Conservation (phyloP, 148 eudicot species). For the Camellia japonica region DNA sequence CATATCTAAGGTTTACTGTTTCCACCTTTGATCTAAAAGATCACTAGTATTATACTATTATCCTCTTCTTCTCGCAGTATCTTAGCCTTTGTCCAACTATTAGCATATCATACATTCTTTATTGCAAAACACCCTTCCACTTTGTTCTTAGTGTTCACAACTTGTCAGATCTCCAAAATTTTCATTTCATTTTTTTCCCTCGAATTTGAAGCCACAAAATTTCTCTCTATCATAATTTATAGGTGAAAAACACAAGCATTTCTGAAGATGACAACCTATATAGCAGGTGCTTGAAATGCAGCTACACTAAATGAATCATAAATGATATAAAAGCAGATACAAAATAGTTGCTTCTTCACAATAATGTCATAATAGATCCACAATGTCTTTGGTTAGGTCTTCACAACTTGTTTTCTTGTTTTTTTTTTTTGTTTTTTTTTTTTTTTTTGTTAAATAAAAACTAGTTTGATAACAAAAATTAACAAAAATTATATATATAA, state of each 20-base stretch:
- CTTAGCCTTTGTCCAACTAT: neutral
- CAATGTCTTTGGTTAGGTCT: no score
- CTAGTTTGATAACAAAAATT: no score
- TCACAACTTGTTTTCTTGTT: no score
- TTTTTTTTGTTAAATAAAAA: no score
- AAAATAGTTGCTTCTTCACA: neutral
- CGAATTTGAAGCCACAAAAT: neutral
- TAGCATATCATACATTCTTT: neutral
- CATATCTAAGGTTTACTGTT: neutral
- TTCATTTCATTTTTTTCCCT: neutral
- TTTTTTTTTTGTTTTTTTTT: no score
- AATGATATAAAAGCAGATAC: neutral
- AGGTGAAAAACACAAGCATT: neutral
- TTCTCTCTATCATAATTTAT: neutral
- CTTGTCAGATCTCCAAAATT: neutral
- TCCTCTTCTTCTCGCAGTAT: neutral
- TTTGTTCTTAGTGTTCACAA: neutral
- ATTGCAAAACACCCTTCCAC: neutral
- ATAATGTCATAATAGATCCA: neutral
- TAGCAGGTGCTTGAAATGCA: neutral
- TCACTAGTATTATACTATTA: neutral
- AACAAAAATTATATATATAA: no score
- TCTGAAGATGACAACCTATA: neutral
- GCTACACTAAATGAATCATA: neutral
- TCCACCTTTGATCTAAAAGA: neutral